A percentile compares a stretch with the other conserved stretches of the same genome.
Evolutionary conservation across 257 asterid species (phyloP).

Genomic region (Nicotiana tabacum): DNA sequence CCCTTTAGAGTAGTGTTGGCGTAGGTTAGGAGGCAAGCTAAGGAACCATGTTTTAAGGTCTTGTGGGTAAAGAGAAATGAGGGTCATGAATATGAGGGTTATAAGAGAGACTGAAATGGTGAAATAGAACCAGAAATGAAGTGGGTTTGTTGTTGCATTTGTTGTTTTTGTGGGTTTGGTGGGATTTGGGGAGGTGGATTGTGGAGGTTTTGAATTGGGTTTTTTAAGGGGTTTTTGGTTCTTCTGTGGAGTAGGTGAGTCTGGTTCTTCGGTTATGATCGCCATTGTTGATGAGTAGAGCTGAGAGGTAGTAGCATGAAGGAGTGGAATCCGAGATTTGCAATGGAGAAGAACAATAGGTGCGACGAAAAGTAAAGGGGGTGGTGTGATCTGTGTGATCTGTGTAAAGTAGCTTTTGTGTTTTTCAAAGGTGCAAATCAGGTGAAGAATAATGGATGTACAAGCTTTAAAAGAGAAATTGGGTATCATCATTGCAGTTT

Average conservation of each 20-base stretch:
- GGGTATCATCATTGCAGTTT: not conserved
- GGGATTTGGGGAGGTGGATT: slow-evolving; percentile 22
- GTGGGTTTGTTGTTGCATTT: slow-evolving; percentile 45
- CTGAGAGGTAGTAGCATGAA: not conserved
- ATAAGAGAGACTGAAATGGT: slow-evolving; percentile 50
- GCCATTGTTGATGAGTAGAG: slow-evolving; percentile 39
- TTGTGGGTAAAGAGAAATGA: slow-evolving; percentile 52
- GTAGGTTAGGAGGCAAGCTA: slow-evolving; percentile 54
- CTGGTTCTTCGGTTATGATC: slow-evolving; percentile 57
- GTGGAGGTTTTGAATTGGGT: slow-evolving; percentile 28
- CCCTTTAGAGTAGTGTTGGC: slow-evolving; percentile 68
- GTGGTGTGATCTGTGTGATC: no score
- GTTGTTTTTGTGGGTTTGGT: slow-evolving; percentile 16
- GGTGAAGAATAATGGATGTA: not conserved
- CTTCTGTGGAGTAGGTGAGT: slow-evolving; percentile 36
- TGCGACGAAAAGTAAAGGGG: not conserved
- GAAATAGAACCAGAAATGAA: slow-evolving; percentile 80
- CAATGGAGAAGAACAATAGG: not conserved
- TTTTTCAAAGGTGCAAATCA: not conserved
- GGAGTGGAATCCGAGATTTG: not conserved
- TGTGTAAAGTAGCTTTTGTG: slow-evolving; percentile 5
- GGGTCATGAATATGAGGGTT: slow-evolving; percentile 36
- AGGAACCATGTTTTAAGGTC: slow-evolving; percentile 85
- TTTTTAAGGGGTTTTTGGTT: slow-evolving; percentile 25
- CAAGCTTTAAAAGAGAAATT: not conserved